phyloP scores from a whole-genome alignment of 1,284 basidiomycete genomes.

The Irpex lacteus region DNA sequence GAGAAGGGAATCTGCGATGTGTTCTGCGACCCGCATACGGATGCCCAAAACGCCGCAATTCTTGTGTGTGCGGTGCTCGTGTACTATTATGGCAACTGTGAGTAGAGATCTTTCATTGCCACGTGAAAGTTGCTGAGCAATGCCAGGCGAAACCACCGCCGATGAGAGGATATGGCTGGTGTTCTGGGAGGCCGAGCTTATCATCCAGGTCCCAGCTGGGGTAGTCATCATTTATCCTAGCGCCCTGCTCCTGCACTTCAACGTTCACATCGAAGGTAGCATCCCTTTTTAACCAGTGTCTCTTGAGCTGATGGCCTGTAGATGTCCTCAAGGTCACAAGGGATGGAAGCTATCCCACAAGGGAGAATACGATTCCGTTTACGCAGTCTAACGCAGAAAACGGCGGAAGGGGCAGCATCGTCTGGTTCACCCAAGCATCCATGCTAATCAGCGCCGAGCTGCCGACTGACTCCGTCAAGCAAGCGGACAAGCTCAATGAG shows the following conservation, averaged over 20 bases:
- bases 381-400: background rate
- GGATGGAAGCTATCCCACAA: background rate
- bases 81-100: conserved; percentile 2
- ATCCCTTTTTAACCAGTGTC: background rate
- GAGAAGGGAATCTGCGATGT: background rate
- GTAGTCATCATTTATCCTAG: conserved; percentile 7
- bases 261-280: conserved; percentile 5
- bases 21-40: conserved; percentile 1
- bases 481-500: background rate
- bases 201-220: conserved; percentile 8
- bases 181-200: conserved; percentile 7
- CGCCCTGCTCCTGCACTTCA: conserved; percentile 8
- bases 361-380: background rate
- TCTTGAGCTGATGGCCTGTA: background rate
- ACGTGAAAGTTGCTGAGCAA: too few species aligned
- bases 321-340: background rate
- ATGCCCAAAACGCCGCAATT: conserved; percentile 3
- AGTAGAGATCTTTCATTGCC: background rate
- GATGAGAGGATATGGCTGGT: conserved; percentile 6
- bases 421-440: conserved; percentile 7
- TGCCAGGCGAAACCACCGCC: background rate
- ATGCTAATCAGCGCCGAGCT: conserved; percentile 5
- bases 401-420: conserved; percentile 2
- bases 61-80: conserved; percentile 5
- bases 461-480: background rate